Evolutionary conservation across 2,329 filamentous ascomycete species (phyloP), one percentile per base, ranked within the genome.

Genomic region (Fusarium pseudocircinatum): DNA sequence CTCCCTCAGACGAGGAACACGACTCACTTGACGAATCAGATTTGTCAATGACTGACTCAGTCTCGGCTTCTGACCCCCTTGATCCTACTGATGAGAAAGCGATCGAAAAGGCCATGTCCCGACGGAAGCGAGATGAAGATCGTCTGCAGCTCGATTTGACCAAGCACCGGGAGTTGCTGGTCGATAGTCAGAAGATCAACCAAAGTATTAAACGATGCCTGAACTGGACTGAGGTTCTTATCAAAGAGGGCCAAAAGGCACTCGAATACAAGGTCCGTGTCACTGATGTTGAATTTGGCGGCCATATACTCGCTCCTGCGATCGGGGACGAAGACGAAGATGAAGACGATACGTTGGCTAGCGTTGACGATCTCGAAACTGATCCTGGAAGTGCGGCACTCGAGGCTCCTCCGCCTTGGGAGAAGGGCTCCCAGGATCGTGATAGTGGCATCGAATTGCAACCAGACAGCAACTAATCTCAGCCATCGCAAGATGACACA

Each of bases 101-200:
- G 34, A 73, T 75, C 32, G 77, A 74, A 24, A 82, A 78, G 44
- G 66, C 76, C 22, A 67, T 72, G 14, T 70, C 70, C 2, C 85
- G 93, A 69, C 88, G 91, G n/a, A 88, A 90, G 54, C 89, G 89
- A 60, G 96, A 98, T 73, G 94, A 97, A 80, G 92, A 92, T 75
- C 90, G 94, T 36, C 86, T 98, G n/a, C 90, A 93, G 75, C 87
- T 95, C 9, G 96, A 99, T 81, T 87, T 99, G 2, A 89, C 91
- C 7, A 96, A 95, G 79, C 96, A 99, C 80, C 94, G 95, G 74
- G 93, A 97, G 78, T 86, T 98, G 3, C 88, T 99, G 14, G 86
- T 95, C 43, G 95, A 97, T 80, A 96, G 93, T 75, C 95, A 98
- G 79, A 97, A 95, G 84, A 95, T 98, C 86, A 98, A 98, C 79